Evolutionary conservation across 2,329 filamentous ascomycete genomes (phyloP).

Genomic region (Colletotrichum lindemuthianum): DNA sequence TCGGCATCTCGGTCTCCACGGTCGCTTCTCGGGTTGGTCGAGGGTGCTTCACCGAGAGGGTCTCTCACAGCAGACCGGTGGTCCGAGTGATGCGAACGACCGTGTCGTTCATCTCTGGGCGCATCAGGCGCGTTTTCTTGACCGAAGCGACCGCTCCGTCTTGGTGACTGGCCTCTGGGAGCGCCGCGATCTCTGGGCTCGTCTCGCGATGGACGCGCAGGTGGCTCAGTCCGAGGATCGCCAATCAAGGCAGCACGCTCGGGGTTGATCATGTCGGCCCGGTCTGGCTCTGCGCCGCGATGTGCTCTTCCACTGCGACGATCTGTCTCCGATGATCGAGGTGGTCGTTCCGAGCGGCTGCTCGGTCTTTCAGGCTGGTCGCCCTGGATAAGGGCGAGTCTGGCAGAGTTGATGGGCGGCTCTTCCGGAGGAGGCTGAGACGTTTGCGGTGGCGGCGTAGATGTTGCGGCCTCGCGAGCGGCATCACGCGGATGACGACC

Average conservation of each 20-base stretch:
- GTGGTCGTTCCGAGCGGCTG: conserved; percentile 26
- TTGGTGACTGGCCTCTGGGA: conserved; percentile 61
- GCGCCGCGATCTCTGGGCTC: conserved; percentile 45
- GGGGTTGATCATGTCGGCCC: conserved; percentile 56
- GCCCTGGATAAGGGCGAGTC: conserved; percentile 59
- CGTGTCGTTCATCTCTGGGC: conserved; percentile 58
- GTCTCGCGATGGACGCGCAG: conserved; percentile 54
- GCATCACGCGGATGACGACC: conserved; percentile 41
- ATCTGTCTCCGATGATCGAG: conserved; percentile 28
- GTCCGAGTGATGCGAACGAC: conserved; percentile 53
- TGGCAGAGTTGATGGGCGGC: conserved; percentile 65
- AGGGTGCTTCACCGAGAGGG: conserved; percentile 42
- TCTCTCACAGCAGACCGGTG: conserved; percentile 45
- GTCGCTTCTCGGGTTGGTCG: conserved; percentile 46
- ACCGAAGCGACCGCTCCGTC: conserved; percentile 51
- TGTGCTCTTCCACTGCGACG: conserved; percentile 27
- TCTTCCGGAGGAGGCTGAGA: conserved; percentile 49
- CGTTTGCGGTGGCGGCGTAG: conserved; percentile 39
- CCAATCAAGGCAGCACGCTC: conserved; percentile 58
- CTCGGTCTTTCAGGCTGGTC: conserved; percentile 40
- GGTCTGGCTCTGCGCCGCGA: conserved; percentile 42
- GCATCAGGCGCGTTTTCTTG: conserved; percentile 48
- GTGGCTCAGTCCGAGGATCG: conserved; percentile 48
- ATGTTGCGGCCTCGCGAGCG: conserved; percentile 39
- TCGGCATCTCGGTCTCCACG: conserved; percentile 53